Base-by-base conservation (phyloP, 106 monocot species). In the Phalaenopsis aphrodite region DNA sequence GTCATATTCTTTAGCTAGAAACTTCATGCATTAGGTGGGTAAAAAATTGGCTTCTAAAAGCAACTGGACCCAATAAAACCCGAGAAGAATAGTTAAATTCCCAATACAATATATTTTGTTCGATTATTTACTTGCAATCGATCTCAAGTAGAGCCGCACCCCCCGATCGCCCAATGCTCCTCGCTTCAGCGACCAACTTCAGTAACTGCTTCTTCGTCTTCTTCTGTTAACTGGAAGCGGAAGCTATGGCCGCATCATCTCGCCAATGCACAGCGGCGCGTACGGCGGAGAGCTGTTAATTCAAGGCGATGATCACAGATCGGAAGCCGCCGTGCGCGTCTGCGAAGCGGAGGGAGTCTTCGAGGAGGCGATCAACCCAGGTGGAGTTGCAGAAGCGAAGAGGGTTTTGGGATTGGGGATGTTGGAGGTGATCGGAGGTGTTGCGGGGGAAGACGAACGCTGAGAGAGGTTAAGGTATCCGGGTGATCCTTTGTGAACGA, bases 301-400 rank as follows among this genome's bases (percentile, higher is more conserved):
- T 75, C n/a, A 94, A 80, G 0, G 75, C 58, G 11, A 87, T 46
- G 11, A 89, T n/a, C 0, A 86, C 38, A 36, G 78, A 79, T 8
- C 87, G 82, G 83, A 97, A 89, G 24, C 76, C 78, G 11, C 86
- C 87, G 67, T 90, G 82, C 46, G 84, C 83, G 72, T 97, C 96
- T 38, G 85, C 87, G 58, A 94, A 79, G 58, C 64, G 78, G 73
- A 98, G 94, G 83, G 87, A 89, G 80, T 89, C 86, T 37, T 92
- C 94, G 10, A 94, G 92, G 55, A 92, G 85, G 19, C 58, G 23
- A 2, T 89, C 84, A 24, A 81, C 74, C 76, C 77, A 81, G 2
- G 74, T 17, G 39, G 86, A 9, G 79, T 67, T 58, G 48, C 78
- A 77, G 81, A 6, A 4, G 8, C 83, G 84, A 66, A 91, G 85